Conservation (phyloP, 441 rosid genomes). For the Eutrema salsugineum region DNA sequence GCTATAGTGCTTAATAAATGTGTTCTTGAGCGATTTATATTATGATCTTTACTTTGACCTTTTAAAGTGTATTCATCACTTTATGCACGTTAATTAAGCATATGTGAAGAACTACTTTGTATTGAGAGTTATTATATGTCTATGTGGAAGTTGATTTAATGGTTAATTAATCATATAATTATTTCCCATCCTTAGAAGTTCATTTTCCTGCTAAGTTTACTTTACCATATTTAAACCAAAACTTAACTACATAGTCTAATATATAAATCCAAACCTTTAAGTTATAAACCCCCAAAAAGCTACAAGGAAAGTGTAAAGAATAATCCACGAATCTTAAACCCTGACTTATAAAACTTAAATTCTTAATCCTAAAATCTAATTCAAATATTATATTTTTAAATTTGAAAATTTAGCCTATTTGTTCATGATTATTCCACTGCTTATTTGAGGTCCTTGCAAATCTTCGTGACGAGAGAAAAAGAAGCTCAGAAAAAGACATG, state of each 20-base stretch:
- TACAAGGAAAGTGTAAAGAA: too few relatives aligned
- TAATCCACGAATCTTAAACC: too few relatives aligned
- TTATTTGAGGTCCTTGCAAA: not conserved
- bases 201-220: too few relatives aligned
- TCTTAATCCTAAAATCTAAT: too few relatives aligned
- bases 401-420: too few relatives aligned
- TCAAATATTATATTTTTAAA: too few relatives aligned
- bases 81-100: slow-evolving; percentile 19
- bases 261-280: not conserved
- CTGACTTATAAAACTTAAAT: too few relatives aligned
- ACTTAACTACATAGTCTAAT: too few relatives aligned
- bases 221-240: too few relatives aligned
- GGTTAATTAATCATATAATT: too few relatives aligned
- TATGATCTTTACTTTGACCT: slow-evolving; percentile 7
- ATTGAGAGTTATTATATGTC: slow-evolving; percentile 8
- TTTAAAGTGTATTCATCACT: slow-evolving; percentile 27
- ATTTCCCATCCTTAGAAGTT: too few relatives aligned
- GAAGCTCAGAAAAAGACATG: not conserved
- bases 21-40: not conserved
- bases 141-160: not conserved
- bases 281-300: not conserved
- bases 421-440: too few relatives aligned
- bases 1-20: slow-evolving; percentile 41
- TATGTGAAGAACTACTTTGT: slow-evolving; percentile 28
- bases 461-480: not conserved